phyloP scores from a whole-genome alignment of 441 rosid genomes.

The Jatropha podagrica region DNA sequence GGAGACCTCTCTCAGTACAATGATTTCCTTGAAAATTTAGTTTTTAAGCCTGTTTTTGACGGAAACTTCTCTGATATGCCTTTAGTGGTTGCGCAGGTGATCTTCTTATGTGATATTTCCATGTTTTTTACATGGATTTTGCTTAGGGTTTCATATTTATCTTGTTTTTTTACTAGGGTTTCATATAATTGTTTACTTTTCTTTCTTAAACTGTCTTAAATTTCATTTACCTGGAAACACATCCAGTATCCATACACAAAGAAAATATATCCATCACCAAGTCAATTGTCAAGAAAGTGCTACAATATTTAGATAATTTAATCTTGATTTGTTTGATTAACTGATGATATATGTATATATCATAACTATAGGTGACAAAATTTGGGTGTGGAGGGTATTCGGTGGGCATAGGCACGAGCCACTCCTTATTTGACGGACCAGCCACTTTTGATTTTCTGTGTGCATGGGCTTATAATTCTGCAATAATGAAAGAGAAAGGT shows the following conservation, averaged over 20 bases:
- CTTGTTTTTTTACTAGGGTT: not conserved
- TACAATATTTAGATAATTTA: too few relatives aligned
- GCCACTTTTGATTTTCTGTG: constrained; percentile 49
- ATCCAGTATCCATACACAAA: too few relatives aligned
- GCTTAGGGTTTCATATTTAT: not conserved
- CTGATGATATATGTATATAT: constrained; percentile 9
- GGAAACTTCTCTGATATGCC: constrained; percentile 57
- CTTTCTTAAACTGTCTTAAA: too few relatives aligned
- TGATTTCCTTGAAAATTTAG: constrained; percentile 53
- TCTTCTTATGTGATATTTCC: not conserved
- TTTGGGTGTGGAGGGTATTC: constrained; percentile 76
- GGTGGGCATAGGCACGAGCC: constrained; percentile 59
- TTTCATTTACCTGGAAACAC: too few relatives aligned
- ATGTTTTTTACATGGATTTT: not conserved
- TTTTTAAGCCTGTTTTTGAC: constrained; percentile 45
- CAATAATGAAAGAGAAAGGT: constrained; percentile 28
- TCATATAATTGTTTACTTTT: not conserved
- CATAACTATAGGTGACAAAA: constrained; percentile 48
- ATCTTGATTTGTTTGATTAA: not conserved
- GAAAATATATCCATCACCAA: not conserved
- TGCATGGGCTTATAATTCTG: constrained; percentile 56
- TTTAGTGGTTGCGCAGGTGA: constrained; percentile 65
- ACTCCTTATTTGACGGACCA: constrained; percentile 66
- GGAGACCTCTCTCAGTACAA: constrained; percentile 62
- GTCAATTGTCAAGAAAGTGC: not conserved